Evolutionary conservation across 2,329 filamentous ascomycete genomes (phyloP), one percentile per base, ranked within the genome.

Genomic region (Didymella arachidicola): DNA sequence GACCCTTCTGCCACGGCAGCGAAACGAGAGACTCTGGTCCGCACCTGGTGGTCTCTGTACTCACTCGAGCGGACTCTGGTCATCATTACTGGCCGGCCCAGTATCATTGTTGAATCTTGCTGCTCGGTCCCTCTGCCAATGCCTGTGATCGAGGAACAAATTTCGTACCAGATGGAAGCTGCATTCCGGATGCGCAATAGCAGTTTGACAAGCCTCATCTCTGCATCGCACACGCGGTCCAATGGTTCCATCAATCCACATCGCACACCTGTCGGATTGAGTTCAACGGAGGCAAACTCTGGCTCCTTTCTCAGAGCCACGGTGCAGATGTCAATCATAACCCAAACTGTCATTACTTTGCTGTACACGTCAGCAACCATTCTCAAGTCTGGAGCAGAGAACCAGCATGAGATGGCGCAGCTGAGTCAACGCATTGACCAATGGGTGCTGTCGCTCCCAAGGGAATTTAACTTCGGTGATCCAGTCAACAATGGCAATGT

Each of bases 41-140:
- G 74, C 22, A 71, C 76, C 14, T 80, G 79, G 78, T 79, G 78
- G 75, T 76, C 77, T 44, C 55, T 80, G 12, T 78, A 75, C 57
- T 74, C 70, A 7, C 63, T 78, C 18, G 79, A 80, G 56, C 71
- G 73, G n/a, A 70, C 76, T 4, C 70, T 80, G 7, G 72, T 72
- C 41, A 63, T 76, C 19, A 71, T 79, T 11, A 78, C 76, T 4
- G 79, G 79, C 2, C 75, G 78, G n/a, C 75, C 78, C 16, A 76
- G 74, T 39, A 71, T 72, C 7, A 70, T 79, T 18, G 68, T 74
- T 8, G 74, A 77, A 47, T 66, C 66, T 11, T 69, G 64, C 51
- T 77, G 73, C 52, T 78, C 73, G 7, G 68, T 74, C 1, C 76
- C 75, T 4, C 42, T 76, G 19, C 78, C 78, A 30, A 62, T 58